Evolutionary conservation across 805 yeast genomes (phyloP).

Genomic region (Lachancea dasiensis): DNA sequence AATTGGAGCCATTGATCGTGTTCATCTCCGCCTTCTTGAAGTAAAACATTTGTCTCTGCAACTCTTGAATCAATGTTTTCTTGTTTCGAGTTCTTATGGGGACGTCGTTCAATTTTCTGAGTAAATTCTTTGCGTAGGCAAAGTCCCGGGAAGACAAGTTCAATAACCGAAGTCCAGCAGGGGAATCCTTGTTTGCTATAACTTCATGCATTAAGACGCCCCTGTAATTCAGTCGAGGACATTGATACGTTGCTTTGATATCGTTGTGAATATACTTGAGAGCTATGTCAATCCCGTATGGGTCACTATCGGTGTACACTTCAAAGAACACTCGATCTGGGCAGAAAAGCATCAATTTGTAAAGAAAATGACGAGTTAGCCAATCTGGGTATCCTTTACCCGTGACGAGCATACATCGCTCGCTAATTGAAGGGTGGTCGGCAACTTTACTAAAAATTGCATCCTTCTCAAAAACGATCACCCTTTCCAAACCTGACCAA

Average conservation of each 20-base stretch:
- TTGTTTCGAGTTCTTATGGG: neutral
- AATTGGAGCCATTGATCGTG: slow-evolving; percentile 24
- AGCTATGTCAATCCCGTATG: slow-evolving; percentile 58
- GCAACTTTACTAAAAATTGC: slow-evolving; percentile 39
- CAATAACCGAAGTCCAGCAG: slow-evolving; percentile 15
- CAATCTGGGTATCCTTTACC: slow-evolving; percentile 70
- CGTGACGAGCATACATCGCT: slow-evolving; percentile 38
- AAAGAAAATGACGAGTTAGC: slow-evolving; percentile 43
- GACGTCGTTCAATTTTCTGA: slow-evolving; percentile 12
- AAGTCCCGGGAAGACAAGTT: slow-evolving; percentile 27
- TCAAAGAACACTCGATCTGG: slow-evolving; percentile 33
- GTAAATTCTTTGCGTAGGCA: slow-evolving; percentile 20
- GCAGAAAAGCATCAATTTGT: slow-evolving; percentile 18
- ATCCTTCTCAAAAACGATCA: slow-evolving; percentile 50
- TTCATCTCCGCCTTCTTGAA: slow-evolving; percentile 59
- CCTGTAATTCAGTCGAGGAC: slow-evolving; percentile 16
- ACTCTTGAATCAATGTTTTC: slow-evolving; percentile 30
- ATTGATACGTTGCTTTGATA: slow-evolving; percentile 6
- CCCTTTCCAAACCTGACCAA: slow-evolving; percentile 3
- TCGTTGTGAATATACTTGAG: slow-evolving; percentile 35
- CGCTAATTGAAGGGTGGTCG: slow-evolving; percentile 2
- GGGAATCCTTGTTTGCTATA: slow-evolving; percentile 4
- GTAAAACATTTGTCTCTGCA: slow-evolving; percentile 52
- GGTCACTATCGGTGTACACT: slow-evolving; percentile 59
- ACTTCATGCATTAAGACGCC: slow-evolving; percentile 22